These are phyloP conservation scores for Nemania serpens DNA, from an alignment of 2,329 filamentous ascomycete genomes.

Conservation along the genomic window DNA sequence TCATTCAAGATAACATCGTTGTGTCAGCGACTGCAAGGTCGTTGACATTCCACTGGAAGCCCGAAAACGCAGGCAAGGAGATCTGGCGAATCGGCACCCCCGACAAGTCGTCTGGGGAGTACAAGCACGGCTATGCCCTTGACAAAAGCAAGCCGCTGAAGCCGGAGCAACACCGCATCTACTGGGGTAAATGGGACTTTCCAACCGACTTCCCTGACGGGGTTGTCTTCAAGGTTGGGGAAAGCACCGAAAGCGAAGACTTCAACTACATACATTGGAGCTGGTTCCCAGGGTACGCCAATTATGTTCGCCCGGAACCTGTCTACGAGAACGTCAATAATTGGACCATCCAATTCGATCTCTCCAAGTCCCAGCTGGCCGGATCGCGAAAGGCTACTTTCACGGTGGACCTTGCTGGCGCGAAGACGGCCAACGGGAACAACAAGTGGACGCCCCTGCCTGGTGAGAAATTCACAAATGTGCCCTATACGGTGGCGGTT, in stretches of 20 bases:
- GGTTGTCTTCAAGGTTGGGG: constrained; percentile 57
- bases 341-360: constrained; percentile 62
- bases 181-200: constrained; percentile 66
- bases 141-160: constrained; percentile 40
- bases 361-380: constrained; percentile 48
- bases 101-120: constrained; percentile 66
- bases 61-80: constrained; percentile 44
- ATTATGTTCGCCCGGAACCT: constrained; percentile 50
- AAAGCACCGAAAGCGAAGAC: constrained; percentile 53
- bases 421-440: constrained; percentile 62
- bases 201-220: constrained; percentile 63
- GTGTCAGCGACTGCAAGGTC: background rate
- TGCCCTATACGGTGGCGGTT: constrained; percentile 53
- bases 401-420: constrained; percentile 66
- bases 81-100: constrained; percentile 68
- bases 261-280: constrained; percentile 71
- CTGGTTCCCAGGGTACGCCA: constrained; percentile 62
- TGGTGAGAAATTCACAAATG: constrained; percentile 55
- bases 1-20: constrained; percentile 54
- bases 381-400: constrained; percentile 56
- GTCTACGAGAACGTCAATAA: constrained; percentile 51
- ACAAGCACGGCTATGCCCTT: constrained; percentile 58
- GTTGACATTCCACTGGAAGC: background rate
- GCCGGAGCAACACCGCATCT: constrained; percentile 63
- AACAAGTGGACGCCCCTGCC: constrained; percentile 59